These are phyloP conservation scores for Leishmania aethiopica DNA, from an alignment of 208 protist genomes.

Conservation along the genomic window DNA sequence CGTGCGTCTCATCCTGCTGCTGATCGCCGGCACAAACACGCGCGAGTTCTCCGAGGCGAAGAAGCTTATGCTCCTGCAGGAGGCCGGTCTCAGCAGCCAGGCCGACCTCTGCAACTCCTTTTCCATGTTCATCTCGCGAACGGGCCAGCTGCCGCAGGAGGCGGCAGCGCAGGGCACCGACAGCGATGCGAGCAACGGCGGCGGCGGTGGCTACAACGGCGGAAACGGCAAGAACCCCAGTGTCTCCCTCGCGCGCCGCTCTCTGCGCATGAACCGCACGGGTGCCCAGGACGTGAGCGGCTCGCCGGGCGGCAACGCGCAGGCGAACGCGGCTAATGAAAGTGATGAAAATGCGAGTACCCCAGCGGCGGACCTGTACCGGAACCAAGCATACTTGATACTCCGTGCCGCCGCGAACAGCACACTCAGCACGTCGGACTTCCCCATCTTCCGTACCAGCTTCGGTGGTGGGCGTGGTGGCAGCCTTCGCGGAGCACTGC, in stretches of 20 bases:
- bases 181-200: conserved; percentile 13
- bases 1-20: conserved; percentile 59
- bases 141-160: conserved; percentile 42
- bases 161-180: conserved; percentile 6
- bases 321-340: neutral
- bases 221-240: neutral
- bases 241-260: conserved; percentile 21
- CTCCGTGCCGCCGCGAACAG: conserved; percentile 54
- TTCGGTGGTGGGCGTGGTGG: conserved; percentile 7
- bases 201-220: neutral
- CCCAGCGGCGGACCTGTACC: conserved; percentile 37
- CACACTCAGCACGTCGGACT: conserved; percentile 61
- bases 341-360: conserved; percentile 7
- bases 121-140: conserved; percentile 40
- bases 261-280: conserved; percentile 21
- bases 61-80: conserved; percentile 65
- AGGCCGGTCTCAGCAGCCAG: conserved; percentile 49
- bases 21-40: conserved; percentile 48
- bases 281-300: conserved; percentile 6
- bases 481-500: conserved; percentile 9
- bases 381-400: conserved; percentile 62
- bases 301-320: neutral
- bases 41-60: conserved; percentile 68
- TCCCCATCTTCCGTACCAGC: conserved; percentile 48
- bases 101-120: conserved; percentile 42